Evolutionary conservation across 2,329 filamentous ascomycete genomes (phyloP).

Genomic region (Clonostachys sp.): DNA sequence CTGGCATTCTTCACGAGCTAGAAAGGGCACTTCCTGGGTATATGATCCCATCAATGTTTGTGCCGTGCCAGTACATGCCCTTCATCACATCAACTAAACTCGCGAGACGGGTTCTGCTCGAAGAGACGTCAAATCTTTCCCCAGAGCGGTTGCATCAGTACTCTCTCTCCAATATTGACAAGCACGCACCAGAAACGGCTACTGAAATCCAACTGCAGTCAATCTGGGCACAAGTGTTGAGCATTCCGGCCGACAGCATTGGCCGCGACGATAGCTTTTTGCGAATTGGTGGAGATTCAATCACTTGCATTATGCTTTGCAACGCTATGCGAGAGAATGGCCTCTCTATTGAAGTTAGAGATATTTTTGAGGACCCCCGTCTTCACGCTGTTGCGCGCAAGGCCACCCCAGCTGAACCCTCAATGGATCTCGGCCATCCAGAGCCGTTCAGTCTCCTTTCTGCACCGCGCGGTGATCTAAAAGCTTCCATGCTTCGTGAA

Average conservation of each 20-base stretch:
- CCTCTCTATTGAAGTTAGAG: conserved; percentile 4
- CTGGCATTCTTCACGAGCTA: too few species aligned
- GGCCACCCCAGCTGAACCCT: background rate
- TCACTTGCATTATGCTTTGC: conserved; percentile 12
- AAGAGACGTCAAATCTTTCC: too few species aligned
- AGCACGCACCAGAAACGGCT: too few species aligned
- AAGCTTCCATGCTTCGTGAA: background rate
- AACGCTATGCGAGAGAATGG: conserved; percentile 2
- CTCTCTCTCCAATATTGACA: too few species aligned
- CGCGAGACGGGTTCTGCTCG: too few species aligned
- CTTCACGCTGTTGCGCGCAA: background rate
- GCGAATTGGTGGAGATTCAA: conserved; percentile 10
- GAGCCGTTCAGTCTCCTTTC: background rate
- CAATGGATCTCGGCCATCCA: background rate
- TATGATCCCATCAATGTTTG: too few species aligned
- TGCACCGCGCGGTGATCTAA: background rate
- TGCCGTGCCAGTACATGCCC: too few species aligned
- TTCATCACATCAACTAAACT: too few species aligned
- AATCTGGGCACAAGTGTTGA: conserved; percentile 3
- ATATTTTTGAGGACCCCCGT: conserved; percentile 9
- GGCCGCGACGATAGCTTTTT: conserved; percentile 9
- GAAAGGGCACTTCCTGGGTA: too few species aligned
- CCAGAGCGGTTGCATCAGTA: too few species aligned
- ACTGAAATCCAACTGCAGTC: background rate
- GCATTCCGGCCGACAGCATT: conserved; percentile 3